Evolutionary conservation across 768 basidiomycete species (phyloP).

Genomic region (Udeniomyces megalosporus): DNA sequence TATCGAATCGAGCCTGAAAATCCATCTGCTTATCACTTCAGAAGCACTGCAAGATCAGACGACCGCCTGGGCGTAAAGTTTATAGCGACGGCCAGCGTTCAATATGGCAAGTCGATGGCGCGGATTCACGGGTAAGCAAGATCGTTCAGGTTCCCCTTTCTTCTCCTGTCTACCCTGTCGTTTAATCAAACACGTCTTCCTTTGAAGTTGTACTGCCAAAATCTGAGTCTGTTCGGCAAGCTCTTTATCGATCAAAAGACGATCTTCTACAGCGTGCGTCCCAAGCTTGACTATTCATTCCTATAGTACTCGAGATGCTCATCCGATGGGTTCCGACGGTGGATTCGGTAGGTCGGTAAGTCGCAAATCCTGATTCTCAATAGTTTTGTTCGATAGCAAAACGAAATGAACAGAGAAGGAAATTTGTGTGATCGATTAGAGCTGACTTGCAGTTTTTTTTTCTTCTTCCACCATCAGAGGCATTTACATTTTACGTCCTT

Average conservation of each 20-base stretch:
- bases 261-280: constrained; percentile 41
- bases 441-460: background rate
- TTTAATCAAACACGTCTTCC: background rate
- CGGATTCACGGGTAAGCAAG: constrained; percentile 70
- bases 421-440: background rate
- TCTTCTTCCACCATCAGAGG: constrained; percentile 19
- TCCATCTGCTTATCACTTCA: constrained; percentile 27
- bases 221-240: constrained; percentile 87
- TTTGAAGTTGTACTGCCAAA: constrained; percentile 72
- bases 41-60: constrained; percentile 49
- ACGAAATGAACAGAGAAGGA: too few relatives aligned
- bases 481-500: constrained; percentile 73
- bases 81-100: constrained; percentile 76
- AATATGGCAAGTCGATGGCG: constrained; percentile 93
- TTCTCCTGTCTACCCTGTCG: background rate
- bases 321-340: too few relatives aligned
- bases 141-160: constrained; percentile 24
- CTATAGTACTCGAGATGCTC: too few relatives aligned
- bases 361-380: background rate
- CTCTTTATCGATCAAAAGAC: constrained; percentile 99
- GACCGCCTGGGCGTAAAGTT: constrained; percentile 77
- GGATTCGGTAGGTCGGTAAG: constrained; percentile 2
- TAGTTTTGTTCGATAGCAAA: too few relatives aligned
- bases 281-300: too few relatives aligned
- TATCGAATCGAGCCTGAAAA: too few relatives aligned